phyloP scores from a whole-genome alignment of 2,329 filamentous ascomycete species.

The Coniochaeta sp. region DNA sequence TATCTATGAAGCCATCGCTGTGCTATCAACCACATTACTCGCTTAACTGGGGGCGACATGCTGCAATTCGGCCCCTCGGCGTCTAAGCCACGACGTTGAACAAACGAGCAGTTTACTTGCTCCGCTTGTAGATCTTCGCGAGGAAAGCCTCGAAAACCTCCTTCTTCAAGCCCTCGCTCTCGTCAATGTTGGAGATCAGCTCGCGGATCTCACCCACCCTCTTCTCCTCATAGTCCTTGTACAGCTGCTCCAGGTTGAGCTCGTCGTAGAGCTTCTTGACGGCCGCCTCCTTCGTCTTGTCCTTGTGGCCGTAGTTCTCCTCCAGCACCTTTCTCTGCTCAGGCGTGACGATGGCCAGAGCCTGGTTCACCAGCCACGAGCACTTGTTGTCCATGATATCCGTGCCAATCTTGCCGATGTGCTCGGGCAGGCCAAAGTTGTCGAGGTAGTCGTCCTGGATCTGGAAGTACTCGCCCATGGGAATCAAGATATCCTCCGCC shows the following conservation, averaged over 20 bases:
- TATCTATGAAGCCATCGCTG: neutral
- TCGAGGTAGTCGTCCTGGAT: constrained; percentile 98
- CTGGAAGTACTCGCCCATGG: constrained; percentile 98
- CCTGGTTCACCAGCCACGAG: constrained; percentile 96
- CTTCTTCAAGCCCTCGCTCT: constrained; percentile 84
- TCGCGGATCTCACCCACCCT: constrained; percentile 68
- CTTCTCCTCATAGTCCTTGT: constrained; percentile 85
- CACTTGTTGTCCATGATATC: constrained; percentile 99
- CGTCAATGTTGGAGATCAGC: constrained; percentile 74
- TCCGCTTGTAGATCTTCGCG: constrained; percentile 96
- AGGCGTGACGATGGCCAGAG: constrained; percentile 68
- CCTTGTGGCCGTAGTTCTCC: constrained; percentile 90
- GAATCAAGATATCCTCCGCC: constrained; percentile 86
- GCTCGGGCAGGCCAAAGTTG: constrained; percentile 86
- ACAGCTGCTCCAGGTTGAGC: constrained; percentile 73
- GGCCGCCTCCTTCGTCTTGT: constrained; percentile 71
- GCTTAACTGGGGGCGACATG: neutral
- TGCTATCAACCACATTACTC: neutral
- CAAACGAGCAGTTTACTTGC: constrained; percentile 57
- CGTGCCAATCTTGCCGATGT: constrained; percentile 97
- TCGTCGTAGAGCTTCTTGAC: constrained; percentile 89
- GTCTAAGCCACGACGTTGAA: neutral
- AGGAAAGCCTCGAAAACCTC: constrained; percentile 84
- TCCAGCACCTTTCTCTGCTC: constrained; percentile 86
- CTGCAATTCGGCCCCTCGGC: neutral